phyloP scores from a whole-genome alignment of 2,329 filamentous ascomycete genomes.

The Aspergillus sp. region DNA sequence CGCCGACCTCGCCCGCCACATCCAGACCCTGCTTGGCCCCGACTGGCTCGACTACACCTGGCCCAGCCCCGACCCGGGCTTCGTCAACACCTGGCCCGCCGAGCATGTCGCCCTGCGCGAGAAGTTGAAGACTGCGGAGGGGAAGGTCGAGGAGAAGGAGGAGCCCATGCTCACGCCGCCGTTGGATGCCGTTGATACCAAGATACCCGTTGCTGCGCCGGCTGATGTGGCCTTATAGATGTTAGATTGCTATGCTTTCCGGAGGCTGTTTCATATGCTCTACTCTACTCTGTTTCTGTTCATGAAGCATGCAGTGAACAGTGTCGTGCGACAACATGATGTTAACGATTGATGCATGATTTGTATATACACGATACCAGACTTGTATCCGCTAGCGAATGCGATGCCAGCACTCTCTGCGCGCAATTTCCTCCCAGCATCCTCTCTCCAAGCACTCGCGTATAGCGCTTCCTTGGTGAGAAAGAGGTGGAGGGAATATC shows the following conservation, averaged over 20 bases:
- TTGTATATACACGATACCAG: too few relatives aligned
- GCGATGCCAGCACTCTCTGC: too few relatives aligned
- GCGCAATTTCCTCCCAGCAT: conserved; percentile 7
- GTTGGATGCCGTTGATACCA: conserved; percentile 25
- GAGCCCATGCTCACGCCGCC: conserved; percentile 31
- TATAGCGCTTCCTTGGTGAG: conserved; percentile 39
- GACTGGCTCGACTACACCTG: conserved; percentile 48
- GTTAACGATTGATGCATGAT: too few relatives aligned
- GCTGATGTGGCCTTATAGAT: conserved; percentile 11
- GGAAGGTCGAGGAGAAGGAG: conserved; percentile 5
- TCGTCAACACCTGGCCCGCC: conserved; percentile 36
- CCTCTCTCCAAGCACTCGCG: conserved; percentile 41
- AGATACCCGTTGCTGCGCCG: conserved; percentile 15
- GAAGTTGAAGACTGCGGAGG: conserved; percentile 3
- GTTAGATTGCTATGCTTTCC: neutral
- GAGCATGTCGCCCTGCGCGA: conserved; percentile 24
- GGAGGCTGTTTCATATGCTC: neutral
- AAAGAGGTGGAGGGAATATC: conserved; percentile 23
- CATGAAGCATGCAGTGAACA: too few relatives aligned
- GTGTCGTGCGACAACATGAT: too few relatives aligned
- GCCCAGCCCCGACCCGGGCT: conserved; percentile 42
- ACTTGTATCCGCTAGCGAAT: too few relatives aligned
- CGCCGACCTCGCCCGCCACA: conserved; percentile 33
- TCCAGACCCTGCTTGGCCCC: conserved; percentile 38
- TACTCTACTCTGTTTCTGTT: neutral